Percentiles rank a stretch among this genome's conserved stretches.
phyloP scores from a whole-genome alignment of 192 early-diverging fungal genomes.

The Coemansia sp. region DNA sequence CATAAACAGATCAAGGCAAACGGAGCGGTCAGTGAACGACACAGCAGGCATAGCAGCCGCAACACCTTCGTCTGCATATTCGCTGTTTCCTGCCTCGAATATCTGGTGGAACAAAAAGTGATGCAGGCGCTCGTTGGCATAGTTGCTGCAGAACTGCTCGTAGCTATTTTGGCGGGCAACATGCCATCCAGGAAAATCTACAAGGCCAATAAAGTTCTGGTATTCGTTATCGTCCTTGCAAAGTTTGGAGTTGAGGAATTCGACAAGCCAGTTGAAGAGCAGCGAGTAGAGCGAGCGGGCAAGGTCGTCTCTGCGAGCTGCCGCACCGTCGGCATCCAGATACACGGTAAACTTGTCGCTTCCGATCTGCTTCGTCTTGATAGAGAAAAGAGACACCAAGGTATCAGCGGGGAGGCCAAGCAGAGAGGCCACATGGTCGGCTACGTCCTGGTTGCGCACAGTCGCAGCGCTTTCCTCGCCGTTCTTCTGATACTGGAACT shows the following conservation, averaged over 20 bases:
- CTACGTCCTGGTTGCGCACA: slow-evolving; percentile 73
- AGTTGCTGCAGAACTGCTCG: slow-evolving; percentile 75
- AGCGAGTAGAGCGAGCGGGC: slow-evolving; percentile 79
- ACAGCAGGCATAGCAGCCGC: slow-evolving; percentile 45
- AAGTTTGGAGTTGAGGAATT: slow-evolving; percentile 80
- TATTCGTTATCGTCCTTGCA: slow-evolving; percentile 62
- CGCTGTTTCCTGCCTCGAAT: slow-evolving; percentile 66
- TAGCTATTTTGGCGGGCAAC: slow-evolving; percentile 44
- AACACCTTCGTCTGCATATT: slow-evolving; percentile 65
- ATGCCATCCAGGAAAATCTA: slow-evolving; percentile 84
- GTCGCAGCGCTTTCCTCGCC: slow-evolving; percentile 77
- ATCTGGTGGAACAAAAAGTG: slow-evolving; percentile 69
- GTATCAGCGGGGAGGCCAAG: slow-evolving; percentile 72
- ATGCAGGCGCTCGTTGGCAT: slow-evolving; percentile 86
- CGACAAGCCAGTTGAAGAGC: slow-evolving; percentile 81
- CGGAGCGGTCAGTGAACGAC: slow-evolving; percentile 62
- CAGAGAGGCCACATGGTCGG: slow-evolving; percentile 78
- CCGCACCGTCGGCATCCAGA: slow-evolving; percentile 71
- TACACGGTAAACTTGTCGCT: slow-evolving; percentile 81
- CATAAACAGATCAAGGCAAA: slow-evolving; percentile 72
- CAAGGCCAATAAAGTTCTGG: slow-evolving; percentile 76
- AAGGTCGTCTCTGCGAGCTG: slow-evolving; percentile 69
- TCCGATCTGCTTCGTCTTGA: slow-evolving; percentile 79
- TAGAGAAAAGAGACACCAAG: slow-evolving; percentile 77
- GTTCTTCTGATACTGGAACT: slow-evolving; percentile 71